Evolutionary conservation across 192 early-diverging fungal species (phyloP), one percentile per base, ranked within the genome.

Genomic region (Backusella luteola): DNA sequence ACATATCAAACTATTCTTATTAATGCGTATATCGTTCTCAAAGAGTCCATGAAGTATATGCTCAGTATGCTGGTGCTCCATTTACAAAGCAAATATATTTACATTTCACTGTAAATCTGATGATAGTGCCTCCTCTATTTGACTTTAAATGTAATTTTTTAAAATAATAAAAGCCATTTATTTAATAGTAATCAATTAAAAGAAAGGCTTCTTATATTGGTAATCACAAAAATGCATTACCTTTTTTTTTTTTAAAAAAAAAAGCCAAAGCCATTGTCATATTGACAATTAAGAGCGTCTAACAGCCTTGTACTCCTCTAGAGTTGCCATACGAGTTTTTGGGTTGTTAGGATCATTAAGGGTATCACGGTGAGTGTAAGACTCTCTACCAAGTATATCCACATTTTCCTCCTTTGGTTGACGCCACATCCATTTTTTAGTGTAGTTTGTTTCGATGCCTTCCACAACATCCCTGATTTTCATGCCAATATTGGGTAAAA

Each of bases 401-500:
- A 75, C 11, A 26, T 67, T 59, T 14, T 63, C 23, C 4, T 63
- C 56, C 8, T 63, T 63, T 9, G 56, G 56, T 29, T 63, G 56
- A 29, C 79, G 38, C 79, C 79, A 80, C 9, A 49, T 67, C 79
- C 79, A 80, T 36, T 39, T n/a, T 38, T 75, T 36, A 26, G 75
- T 80, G 34, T 80, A 80, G 6, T 77, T 72, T 21, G 67, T 66
- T 42, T 74, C 56, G n/a, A 73, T 75, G 1, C 76, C 82, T 63
- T 82, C 80, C 12, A 90, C 71, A 19, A 88, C 78, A 76, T 90
- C 80, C 1, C 76, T 82, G 17, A 88, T 80, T 23, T 86, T 76
- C 29, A 83, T 76, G 29, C 89, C 89, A 56, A 90, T 67, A 15
- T 88, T 81, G 1, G 89, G 87, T 12, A 84, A 46, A 59, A 91